Conservation (phyloP, 2,329 filamentous ascomycete genomes). For the Colletotrichum falcatum region DNA sequence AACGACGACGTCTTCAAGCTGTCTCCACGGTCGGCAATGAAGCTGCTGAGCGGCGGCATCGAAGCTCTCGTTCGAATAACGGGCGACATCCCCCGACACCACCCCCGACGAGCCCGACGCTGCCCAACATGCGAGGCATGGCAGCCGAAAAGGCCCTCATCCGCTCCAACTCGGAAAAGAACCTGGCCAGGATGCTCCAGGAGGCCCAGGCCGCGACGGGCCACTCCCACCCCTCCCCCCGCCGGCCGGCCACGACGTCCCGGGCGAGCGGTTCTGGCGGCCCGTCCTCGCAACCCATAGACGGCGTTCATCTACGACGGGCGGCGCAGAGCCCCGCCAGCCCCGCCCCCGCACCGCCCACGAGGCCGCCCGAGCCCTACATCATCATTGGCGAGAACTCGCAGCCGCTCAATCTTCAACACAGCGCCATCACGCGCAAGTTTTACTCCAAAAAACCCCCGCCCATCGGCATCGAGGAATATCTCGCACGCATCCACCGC, state of each 20-base stretch:
- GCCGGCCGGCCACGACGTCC: slow-evolving; percentile 25
- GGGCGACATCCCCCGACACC: slow-evolving; percentile 87
- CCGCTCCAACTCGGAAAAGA: slow-evolving; percentile 68
- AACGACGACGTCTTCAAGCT: slow-evolving; percentile 79
- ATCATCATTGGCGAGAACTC: slow-evolving; percentile 76
- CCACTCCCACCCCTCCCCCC: slow-evolving; percentile 12
- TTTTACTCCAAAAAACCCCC: slow-evolving; percentile 93
- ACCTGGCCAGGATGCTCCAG: slow-evolving; percentile 58
- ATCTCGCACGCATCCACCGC: slow-evolving; percentile 85
- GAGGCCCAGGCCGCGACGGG: slow-evolving; percentile 49
- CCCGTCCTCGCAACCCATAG: slow-evolving; percentile 36
- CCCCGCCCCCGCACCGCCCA: slow-evolving; percentile 50
- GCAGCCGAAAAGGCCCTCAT: slow-evolving; percentile 72
- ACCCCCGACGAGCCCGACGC: slow-evolving; percentile 70
- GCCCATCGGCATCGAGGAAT: slow-evolving; percentile 84
- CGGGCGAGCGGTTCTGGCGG: slow-evolving; percentile 40
- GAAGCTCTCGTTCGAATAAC: slow-evolving; percentile 79
- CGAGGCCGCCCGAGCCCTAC: slow-evolving; percentile 60
- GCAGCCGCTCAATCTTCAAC: slow-evolving; percentile 80
- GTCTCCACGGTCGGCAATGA: slow-evolving; percentile 79
- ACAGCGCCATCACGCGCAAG: slow-evolving; percentile 87
- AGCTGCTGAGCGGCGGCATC: slow-evolving; percentile 78
- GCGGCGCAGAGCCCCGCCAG: slow-evolving; percentile 51
- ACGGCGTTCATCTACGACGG: slow-evolving; percentile 39
- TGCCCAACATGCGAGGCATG: slow-evolving; percentile 74